Evolutionary conservation across 2,329 filamentous ascomycete species (phyloP), one percentile per base, ranked within the genome.

Genomic region (Pseudopyricularia javanii): DNA sequence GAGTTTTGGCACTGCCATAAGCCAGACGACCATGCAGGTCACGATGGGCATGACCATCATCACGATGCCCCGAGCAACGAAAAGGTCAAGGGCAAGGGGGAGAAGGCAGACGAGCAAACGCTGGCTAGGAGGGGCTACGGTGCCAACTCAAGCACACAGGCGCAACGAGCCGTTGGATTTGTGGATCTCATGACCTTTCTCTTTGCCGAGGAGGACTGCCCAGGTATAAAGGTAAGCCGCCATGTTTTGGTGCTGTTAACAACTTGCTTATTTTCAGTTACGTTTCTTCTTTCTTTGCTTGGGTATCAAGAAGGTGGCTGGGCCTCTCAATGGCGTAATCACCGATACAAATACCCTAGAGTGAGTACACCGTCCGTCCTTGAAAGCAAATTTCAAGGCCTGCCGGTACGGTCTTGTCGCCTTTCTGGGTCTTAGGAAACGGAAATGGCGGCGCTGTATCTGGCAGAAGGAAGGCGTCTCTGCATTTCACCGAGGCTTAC

Each of bases 1-100:
- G 94, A 98, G 66, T 95, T 98, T 60, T 98, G 93, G 93, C 94
- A 98, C 68, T 98, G 93, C 63, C 93, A 98, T 67, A 97, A 97
- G 68, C 93, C 94, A 2, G 68, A 74, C 37, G 50, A 52, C 30
- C 32, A 50, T 17, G 49, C 20, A 0, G 20, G 4, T 6, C 22
- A 15, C 20, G 49, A 35, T 3, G 49, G 32, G 17, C 66, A 66
- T 17, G 68, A 72, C 43, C 68, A 74, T 11, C 49, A 60, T 30
- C n/a, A 22, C 17, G 20, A 45, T 45, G 22, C 22, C 24, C 22
- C 12, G 14, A 55, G 59, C 9, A 52, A 56, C 11, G 47, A 51
- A 4, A 26, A 51, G 9, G 9, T 11, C 34, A 48, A 50, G 32
- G 34, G 24, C 20, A 28, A 35, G n/a, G 32, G 40, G n/a, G 56